Evolutionary conservation across 2,329 filamentous ascomycete species (phyloP).

Genomic region (Xylariaceae sp.): DNA sequence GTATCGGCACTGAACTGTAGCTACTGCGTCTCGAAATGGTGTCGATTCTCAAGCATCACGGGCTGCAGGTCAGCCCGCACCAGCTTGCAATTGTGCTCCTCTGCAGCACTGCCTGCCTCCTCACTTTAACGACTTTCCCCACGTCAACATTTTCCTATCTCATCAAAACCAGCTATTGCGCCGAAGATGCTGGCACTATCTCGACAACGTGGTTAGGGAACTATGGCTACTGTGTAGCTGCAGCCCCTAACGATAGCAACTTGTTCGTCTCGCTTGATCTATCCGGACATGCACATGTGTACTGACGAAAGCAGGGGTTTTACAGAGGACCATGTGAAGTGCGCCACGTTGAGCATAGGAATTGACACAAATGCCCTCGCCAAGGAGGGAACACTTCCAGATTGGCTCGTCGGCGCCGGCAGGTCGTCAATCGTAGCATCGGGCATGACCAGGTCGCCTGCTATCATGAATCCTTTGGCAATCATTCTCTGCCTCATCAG

Average conservation of each 20-base stretch:
- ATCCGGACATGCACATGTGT: background rate
- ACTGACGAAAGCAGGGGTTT: background rate
- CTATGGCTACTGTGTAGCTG: slow-evolving; percentile 11
- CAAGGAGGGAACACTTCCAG: background rate
- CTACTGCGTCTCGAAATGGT: no score
- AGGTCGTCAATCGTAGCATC: background rate
- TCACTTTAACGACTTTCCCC: slow-evolving; percentile 2
- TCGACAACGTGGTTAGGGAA: slow-evolving; percentile 14
- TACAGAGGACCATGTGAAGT: background rate
- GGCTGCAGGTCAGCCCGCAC: no score
- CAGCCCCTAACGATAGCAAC: background rate
- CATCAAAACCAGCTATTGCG: slow-evolving; percentile 9
- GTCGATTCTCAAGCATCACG: no score
- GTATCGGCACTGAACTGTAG: no score
- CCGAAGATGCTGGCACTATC: background rate
- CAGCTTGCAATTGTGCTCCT: slow-evolving; percentile 10
- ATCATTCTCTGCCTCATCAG: slow-evolving; percentile 6
- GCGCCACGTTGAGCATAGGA: background rate
- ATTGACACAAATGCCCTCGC: background rate
- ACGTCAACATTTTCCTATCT: slow-evolving; percentile 11
- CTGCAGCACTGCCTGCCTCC: slow-evolving; percentile 1
- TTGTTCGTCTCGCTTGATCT: background rate
- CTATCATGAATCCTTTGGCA: slow-evolving; percentile 5
- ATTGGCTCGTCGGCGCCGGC: background rate
- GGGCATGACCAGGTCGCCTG: slow-evolving; percentile 4